A percentile compares a stretch with the other conserved stretches of the same genome.
Conservation (phyloP, 495 filamentous ascomycete genomes). For the Cairneyella variabilis region DNA sequence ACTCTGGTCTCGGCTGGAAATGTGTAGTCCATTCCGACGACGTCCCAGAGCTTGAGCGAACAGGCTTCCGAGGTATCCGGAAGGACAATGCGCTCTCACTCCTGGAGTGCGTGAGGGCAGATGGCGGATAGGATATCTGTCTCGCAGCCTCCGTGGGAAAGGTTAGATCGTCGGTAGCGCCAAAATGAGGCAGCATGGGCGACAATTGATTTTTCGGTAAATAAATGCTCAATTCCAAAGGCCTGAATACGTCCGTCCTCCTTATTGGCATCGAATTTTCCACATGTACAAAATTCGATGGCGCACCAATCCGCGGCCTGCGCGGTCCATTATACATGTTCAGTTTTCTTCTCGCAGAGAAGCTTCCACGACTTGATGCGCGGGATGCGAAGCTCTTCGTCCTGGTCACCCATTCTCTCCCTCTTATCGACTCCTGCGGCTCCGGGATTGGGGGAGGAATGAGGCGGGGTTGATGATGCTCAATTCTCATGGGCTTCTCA, state of each 20-base stretch:
- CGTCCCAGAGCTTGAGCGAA: constrained; percentile 20
- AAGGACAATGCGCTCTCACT: constrained; percentile 48
- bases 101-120: constrained; percentile 35
- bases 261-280: constrained; percentile 30
- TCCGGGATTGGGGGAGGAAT: constrained; percentile 20
- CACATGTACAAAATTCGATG: constrained; percentile 50
- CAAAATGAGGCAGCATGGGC: constrained; percentile 51
- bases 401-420: constrained; percentile 36
- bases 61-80: constrained; percentile 41
- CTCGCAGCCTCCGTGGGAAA: constrained; percentile 1
- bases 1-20: constrained; percentile 16
- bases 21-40: constrained; percentile 22
- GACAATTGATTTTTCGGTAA: constrained; percentile 63
- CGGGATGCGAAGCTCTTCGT: constrained; percentile 41
- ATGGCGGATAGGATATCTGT: constrained; percentile 35
- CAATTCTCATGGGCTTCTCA: constrained; percentile 26
- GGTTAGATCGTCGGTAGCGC: constrained; percentile 13
- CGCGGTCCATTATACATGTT: constrained; percentile 26
- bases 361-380: constrained; percentile 49
- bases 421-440: constrained; percentile 16
- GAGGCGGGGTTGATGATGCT: constrained; percentile 26
- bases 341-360: constrained; percentile 42
- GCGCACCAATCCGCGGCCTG: constrained; percentile 47
- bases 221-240: constrained; percentile 75
- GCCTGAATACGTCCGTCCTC: constrained; percentile 51